Evolutionary conservation across 805 yeast species (phyloP).

Genomic region (Pichia ethanolica): DNA sequence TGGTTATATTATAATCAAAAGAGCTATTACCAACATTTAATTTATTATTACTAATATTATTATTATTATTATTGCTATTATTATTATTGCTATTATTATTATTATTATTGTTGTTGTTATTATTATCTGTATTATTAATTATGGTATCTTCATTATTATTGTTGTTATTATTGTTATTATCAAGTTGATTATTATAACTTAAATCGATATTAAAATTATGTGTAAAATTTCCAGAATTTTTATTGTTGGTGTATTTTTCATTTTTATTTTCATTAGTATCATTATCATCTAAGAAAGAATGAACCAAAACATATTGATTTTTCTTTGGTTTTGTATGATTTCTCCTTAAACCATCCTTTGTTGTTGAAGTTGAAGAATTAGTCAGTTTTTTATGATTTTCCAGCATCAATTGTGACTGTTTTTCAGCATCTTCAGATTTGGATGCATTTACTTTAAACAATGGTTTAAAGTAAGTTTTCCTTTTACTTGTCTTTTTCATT

Average conservation of each 20-base stretch:
- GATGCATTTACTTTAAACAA: conserved; percentile 12
- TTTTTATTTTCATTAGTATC: neutral
- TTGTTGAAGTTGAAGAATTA: conserved; percentile 14
- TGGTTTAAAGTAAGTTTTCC: conserved; percentile 1
- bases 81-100: neutral
- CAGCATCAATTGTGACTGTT: conserved; percentile 26
- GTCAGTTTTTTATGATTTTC: conserved; percentile 17
- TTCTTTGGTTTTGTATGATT: conserved; percentile 25
- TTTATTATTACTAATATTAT: neutral
- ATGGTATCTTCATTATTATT: too few species aligned
- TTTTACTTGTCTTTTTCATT: conserved; percentile 1
- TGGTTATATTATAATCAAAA: too few species aligned
- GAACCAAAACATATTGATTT: neutral
- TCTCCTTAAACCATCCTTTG: conserved; percentile 23
- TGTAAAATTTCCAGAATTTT: too few species aligned
- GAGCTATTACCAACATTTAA: too few species aligned
- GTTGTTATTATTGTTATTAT: too few species aligned
- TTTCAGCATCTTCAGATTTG: conserved; percentile 27
- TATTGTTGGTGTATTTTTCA: too few species aligned
- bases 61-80: neutral
- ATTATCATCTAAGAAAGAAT: neutral
- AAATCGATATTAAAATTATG: too few species aligned
- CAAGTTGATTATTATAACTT: too few species aligned
- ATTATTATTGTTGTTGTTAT: too few species aligned
- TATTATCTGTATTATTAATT: too few species aligned